Conservation (phyloP, 345 rosid genomes). For the Arabis hirsuta region DNA sequence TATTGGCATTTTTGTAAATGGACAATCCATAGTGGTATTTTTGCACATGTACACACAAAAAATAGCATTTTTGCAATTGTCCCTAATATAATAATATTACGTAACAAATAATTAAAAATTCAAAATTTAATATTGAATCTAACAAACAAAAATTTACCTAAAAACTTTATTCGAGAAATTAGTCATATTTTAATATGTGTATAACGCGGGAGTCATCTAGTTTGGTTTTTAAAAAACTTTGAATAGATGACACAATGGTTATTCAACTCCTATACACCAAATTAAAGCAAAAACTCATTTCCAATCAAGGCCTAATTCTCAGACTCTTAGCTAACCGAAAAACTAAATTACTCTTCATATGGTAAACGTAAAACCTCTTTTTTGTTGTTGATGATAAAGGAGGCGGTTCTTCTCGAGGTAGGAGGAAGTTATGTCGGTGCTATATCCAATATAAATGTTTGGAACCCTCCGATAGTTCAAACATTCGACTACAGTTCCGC, state of each 20-base stretch:
- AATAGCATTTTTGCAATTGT: no score
- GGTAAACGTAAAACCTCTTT: not conserved
- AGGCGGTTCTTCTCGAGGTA: slow-evolving; percentile 34
- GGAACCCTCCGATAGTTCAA: slow-evolving; percentile 50
- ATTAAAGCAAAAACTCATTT: no score
- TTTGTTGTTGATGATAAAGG: slow-evolving; percentile 39
- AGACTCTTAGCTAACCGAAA: not conserved
- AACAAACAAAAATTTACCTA: no score
- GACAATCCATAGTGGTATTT: no score
- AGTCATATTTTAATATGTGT: no score
- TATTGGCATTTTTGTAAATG: no score
- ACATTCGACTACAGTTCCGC: slow-evolving; percentile 44
- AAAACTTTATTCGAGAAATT: no score
- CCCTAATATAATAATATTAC: no score
- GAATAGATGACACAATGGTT: not conserved
- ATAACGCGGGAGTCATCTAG: no score
- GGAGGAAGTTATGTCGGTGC: slow-evolving; percentile 54
- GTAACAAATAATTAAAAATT: no score
- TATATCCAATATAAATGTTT: slow-evolving; percentile 49
- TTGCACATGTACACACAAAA: no score
- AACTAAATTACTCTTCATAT: not conserved
- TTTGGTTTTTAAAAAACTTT: not conserved
- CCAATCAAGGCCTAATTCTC: not conserved
- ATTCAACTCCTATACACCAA: not conserved
- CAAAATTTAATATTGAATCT: no score